phyloP scores from a whole-genome alignment of 139 green algal genomes.

The Auxenochlorella pyrenoidosa region DNA sequence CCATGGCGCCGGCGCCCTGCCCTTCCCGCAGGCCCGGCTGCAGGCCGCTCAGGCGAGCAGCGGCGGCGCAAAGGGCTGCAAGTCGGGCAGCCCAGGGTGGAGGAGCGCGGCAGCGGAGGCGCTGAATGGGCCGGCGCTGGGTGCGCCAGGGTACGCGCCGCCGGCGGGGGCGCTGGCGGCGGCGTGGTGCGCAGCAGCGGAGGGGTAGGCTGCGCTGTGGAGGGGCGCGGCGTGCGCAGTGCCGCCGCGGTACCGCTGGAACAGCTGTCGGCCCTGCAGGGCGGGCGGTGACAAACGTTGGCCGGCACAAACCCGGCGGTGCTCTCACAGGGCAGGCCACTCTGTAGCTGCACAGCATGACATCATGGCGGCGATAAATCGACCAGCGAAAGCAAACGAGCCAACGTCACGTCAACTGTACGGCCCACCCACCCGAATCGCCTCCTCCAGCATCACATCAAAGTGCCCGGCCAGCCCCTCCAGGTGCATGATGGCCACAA shows the following conservation, averaged over 20 bases:
- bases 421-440: background rate
- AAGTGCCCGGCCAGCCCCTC: background rate
- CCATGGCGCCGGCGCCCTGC: no score
- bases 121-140: background rate
- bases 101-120: background rate
- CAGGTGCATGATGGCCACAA: constrained; percentile 66
- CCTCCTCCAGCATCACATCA: background rate
- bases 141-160: background rate
- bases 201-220: background rate
- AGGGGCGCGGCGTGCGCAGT: background rate
- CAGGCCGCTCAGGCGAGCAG: no score
- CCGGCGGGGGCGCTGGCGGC: background rate
- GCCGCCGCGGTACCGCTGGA: background rate
- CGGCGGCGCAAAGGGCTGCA: no score
- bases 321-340: no score
- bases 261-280: constrained; percentile 3
- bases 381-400: no score
- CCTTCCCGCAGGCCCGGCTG: no score
- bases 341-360: no score
- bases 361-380: no score
- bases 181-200: background rate
- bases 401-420: no score
- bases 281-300: background rate
- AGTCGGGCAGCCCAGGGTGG: background rate
- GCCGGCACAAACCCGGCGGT: background rate